phyloP scores from a whole-genome alignment of 805 yeast genomes.

The Spathaspora passalidarum region DNA sequence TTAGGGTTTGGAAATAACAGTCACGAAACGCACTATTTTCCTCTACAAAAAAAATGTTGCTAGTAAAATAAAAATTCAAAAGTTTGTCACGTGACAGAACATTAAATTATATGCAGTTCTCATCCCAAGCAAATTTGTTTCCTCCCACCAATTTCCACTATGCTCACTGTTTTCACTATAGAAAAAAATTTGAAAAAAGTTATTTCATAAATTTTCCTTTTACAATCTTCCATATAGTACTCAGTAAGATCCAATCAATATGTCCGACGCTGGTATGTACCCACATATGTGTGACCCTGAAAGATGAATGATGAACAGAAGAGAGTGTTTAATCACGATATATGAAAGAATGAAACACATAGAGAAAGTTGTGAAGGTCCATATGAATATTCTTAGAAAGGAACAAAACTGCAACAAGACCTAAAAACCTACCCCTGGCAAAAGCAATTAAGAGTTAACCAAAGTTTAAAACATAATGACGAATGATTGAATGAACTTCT shows the following conservation, averaged over 20 bases:
- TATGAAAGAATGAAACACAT: not conserved
- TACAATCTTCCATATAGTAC: not conserved
- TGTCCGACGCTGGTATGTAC: slow-evolving; percentile 38
- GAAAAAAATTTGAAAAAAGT: slow-evolving; percentile 1
- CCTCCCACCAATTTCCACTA: not conserved
- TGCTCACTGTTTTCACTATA: not conserved
- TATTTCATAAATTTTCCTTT: not conserved
- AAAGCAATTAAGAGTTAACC: too few species aligned
- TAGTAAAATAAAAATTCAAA: not conserved
- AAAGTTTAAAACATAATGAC: too few species aligned
- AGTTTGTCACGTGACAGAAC: not conserved
- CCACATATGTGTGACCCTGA: not conserved
- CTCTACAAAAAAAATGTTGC: not conserved
- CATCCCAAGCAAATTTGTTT: not conserved
- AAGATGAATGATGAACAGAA: not conserved
- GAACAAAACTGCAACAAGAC: too few species aligned
- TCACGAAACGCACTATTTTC: slow-evolving; percentile 1
- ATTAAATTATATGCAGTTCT: not conserved
- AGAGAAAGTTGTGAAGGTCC: too few species aligned
- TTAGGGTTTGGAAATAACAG: slow-evolving; percentile 3
- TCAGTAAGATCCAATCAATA: slow-evolving; percentile 14
- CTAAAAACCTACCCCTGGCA: too few species aligned
- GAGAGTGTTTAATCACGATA: not conserved
- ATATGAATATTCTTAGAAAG: too few species aligned
- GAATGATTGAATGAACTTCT: too few species aligned